These are phyloP conservation scores for Chrysanthemum lavandulifolium DNA, from an alignment of 129 eudicot species.

Conservation along the genomic window DNA sequence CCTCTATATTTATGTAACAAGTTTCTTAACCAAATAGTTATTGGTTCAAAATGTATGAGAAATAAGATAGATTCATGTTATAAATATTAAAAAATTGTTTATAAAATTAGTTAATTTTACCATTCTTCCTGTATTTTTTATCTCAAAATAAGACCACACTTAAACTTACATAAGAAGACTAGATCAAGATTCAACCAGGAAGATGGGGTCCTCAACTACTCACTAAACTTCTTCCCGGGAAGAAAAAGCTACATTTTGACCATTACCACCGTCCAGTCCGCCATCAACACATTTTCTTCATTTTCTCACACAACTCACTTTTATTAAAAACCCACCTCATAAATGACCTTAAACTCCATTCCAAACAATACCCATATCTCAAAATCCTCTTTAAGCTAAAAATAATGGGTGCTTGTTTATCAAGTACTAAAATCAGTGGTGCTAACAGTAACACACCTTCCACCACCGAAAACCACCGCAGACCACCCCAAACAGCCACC, in stretches of 20 bases:
- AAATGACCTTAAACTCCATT: background rate
- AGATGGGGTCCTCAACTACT: constrained; percentile 15
- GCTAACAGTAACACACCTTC: constrained; percentile 36
- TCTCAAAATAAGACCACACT: no score
- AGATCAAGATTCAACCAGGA: constrained; percentile 1
- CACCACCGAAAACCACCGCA: constrained; percentile 24
- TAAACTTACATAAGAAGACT: background rate
- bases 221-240: background rate
- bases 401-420: constrained; percentile 38
- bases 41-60: no score
- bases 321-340: constrained; percentile 21
- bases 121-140: no score
- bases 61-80: no score
- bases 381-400: constrained; percentile 22
- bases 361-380: constrained; percentile 12
- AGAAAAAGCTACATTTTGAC: constrained; percentile 14
- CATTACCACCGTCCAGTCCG: constrained; percentile 18
- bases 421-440: constrained; percentile 39
- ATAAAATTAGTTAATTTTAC: no score
- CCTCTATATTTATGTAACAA: no score
- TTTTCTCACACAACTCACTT: constrained; percentile 2
- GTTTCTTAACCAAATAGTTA: no score
- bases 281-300: constrained; percentile 5
- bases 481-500: constrained; percentile 12
- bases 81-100: no score